Evolutionary conservation across 78 protist genomes (phyloP).

Genomic region (Emiliania huxleyi): DNA sequence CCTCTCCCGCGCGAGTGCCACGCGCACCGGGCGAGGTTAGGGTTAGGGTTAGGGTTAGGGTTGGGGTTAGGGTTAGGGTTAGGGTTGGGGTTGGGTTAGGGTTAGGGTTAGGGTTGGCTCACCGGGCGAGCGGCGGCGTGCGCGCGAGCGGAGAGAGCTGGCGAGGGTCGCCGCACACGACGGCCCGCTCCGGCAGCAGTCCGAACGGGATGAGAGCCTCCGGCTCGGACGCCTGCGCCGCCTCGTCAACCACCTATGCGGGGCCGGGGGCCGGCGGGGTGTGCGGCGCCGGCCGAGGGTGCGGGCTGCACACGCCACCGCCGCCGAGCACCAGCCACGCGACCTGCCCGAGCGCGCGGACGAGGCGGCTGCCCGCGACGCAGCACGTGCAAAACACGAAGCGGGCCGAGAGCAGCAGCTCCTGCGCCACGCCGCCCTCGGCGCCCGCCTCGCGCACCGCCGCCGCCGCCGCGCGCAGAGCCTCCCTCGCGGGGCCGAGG

Average conservation of each 20-base stretch:
- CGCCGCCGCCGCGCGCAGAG: not conserved
- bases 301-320: too few relatives aligned
- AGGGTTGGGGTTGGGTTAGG: too few relatives aligned
- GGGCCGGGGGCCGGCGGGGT: too few relatives aligned
- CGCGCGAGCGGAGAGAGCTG: conserved; percentile 58
- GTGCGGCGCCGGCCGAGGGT: too few relatives aligned
- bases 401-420: not conserved
- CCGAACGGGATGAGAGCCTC: conserved; percentile 49
- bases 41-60: too few relatives aligned
- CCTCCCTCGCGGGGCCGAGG: not conserved
- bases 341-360: not conserved
- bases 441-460: not conserved
- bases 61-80: too few relatives aligned
- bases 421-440: not conserved
- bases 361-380: not conserved
- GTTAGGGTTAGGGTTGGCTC: too few relatives aligned
- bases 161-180: conserved; percentile 70
- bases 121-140: not conserved
- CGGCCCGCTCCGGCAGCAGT: conserved; percentile 34
- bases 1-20: too few relatives aligned
- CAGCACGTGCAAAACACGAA: not conserved
- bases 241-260: conserved; percentile 76
- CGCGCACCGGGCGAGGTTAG: too few relatives aligned
- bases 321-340: not conserved
- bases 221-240: conserved; percentile 72